phyloP scores from a whole-genome alignment of 2,329 filamentous ascomycete species.

The Aspergillus hiratsukae region DNA sequence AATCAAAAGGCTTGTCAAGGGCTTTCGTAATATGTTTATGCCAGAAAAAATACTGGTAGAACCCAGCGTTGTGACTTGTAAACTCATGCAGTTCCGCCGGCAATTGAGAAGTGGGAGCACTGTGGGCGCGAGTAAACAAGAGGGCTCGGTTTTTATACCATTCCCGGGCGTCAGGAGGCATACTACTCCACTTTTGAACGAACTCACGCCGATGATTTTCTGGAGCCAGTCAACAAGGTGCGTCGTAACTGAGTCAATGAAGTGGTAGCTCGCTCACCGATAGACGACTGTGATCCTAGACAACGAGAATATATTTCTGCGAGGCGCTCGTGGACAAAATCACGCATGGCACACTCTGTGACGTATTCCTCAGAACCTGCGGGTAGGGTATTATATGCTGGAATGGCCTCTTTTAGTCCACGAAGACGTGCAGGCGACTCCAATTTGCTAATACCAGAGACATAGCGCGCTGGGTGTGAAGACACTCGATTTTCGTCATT shows the following conservation, averaged over 20 bases:
- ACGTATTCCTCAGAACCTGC: background rate
- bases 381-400: background rate
- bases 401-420: background rate
- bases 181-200: background rate
- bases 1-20: background rate
- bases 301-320: background rate
- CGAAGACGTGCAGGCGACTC: background rate
- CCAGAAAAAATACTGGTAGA: background rate
- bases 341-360: background rate
- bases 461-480: background rate
- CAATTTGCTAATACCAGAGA: background rate
- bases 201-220: background rate
- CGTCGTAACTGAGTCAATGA: no score
- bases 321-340: background rate
- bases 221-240: background rate
- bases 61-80: background rate
- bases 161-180: background rate
- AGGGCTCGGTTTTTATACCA: background rate
- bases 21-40: background rate
- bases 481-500: background rate
- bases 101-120: background rate
- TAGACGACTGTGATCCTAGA: background rate
- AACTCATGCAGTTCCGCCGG: background rate
- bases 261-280: background rate
- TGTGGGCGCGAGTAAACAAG: background rate